A percentile compares a stretch with the other conserved stretches of the same genome.
Conservation (phyloP, 352 stramenopile genomes). For the Hyaloperonospora brassicae region DNA sequence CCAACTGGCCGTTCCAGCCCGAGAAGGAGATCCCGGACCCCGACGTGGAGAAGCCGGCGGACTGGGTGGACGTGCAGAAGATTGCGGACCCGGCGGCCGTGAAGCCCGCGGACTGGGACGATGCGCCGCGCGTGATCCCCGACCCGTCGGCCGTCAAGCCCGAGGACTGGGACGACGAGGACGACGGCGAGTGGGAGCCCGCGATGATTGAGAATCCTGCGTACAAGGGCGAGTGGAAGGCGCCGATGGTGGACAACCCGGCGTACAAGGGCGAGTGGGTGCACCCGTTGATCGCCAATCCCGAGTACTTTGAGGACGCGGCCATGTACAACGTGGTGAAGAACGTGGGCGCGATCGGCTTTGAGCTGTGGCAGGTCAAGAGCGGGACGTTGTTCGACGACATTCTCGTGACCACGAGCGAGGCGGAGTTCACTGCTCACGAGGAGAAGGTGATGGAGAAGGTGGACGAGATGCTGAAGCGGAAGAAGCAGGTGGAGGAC, state of each 20-base stretch:
- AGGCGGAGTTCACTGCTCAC: conserved; percentile 93
- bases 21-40: conserved; percentile 97
- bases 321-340: conserved; percentile 94
- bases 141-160: conserved; percentile 96
- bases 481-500: conserved; percentile 77
- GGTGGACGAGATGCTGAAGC: conserved; percentile 62
- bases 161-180: conserved; percentile 99
- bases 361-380: conserved; percentile 99
- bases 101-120: conserved; percentile 98
- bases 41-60: conserved; percentile 91
- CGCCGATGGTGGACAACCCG: conserved; percentile 97
- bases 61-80: conserved; percentile 96
- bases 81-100: conserved; percentile 95
- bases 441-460: conserved; percentile 92
- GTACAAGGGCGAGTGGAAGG: conserved; percentile 97
- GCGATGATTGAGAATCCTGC: conserved; percentile 94
- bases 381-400: conserved; percentile 98
- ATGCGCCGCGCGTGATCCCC: conserved; percentile 95
- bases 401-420: conserved; percentile 96
- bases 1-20: conserved; percentile 95
- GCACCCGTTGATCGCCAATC: conserved; percentile 95
- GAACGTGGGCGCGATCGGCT: conserved; percentile 93
- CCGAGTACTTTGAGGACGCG: conserved; percentile 94
- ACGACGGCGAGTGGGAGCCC: conserved; percentile 98
- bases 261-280: conserved; percentile 98